phyloP scores from a whole-genome alignment of 2,329 filamentous ascomycete species.

The Monosporascus ibericus region DNA sequence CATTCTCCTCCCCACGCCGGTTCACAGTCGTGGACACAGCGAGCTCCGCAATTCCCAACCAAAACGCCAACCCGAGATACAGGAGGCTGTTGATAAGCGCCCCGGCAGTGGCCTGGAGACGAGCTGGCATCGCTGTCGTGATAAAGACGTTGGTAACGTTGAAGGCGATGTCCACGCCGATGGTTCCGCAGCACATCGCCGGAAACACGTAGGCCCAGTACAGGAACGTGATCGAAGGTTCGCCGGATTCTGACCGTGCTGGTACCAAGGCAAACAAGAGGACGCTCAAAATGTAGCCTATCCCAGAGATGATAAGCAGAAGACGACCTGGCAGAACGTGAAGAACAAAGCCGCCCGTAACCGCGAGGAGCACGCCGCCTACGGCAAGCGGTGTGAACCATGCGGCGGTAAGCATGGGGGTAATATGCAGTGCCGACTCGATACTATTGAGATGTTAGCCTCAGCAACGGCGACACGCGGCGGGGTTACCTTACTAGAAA shows the following conservation, averaged over 20 bases:
- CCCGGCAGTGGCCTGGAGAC: constrained; percentile 65
- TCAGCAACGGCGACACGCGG: not conserved
- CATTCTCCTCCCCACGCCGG: constrained; percentile 4
- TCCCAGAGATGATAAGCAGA: constrained; percentile 54
- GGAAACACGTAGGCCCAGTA: constrained; percentile 75
- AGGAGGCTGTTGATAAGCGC: constrained; percentile 65
- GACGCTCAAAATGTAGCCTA: constrained; percentile 51
- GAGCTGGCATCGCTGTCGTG: constrained; percentile 61
- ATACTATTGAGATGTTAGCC: constrained; percentile 36
- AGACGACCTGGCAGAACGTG: constrained; percentile 59
- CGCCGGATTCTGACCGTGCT: constrained; percentile 36
- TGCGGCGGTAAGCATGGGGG: constrained; percentile 57
- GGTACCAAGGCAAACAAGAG: constrained; percentile 62
- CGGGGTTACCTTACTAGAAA: constrained; percentile 22
- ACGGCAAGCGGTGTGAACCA: constrained; percentile 64
- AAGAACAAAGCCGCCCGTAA: constrained; percentile 58
- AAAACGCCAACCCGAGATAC: constrained; percentile 66
- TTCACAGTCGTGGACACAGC: constrained; percentile 42
- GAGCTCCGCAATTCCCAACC: constrained; percentile 66
- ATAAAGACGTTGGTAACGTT: constrained; percentile 74
- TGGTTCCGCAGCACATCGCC: constrained; percentile 60
- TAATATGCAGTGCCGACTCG: constrained; percentile 51
- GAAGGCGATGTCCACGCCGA: constrained; percentile 71
- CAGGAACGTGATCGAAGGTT: constrained; percentile 30
- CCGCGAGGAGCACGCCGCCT: constrained; percentile 61